phyloP scores from a whole-genome alignment of 2,329 filamentous ascomycete genomes.

The Monosporascus ibericus region DNA sequence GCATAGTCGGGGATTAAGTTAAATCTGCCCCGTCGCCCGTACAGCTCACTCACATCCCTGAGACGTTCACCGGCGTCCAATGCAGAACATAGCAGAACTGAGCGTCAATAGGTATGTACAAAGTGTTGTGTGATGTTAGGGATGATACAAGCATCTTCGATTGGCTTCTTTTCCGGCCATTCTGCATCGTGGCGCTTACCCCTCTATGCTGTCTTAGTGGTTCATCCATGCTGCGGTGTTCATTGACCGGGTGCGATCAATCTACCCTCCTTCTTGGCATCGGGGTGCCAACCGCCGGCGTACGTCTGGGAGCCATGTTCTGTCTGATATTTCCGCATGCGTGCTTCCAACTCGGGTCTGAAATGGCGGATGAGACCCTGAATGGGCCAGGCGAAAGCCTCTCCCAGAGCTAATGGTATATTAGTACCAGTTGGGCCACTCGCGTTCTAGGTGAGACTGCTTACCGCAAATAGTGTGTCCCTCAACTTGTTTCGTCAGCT shows the following conservation, averaged over 20 bases:
- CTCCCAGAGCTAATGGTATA: conserved; percentile 63
- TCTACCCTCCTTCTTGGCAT: conserved; percentile 70
- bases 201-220: conserved; percentile 3
- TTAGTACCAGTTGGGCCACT: conserved; percentile 20
- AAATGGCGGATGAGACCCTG: conserved; percentile 98
- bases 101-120: conserved; percentile 15
- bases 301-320: conserved; percentile 67
- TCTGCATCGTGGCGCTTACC: conserved; percentile 6
- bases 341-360: conserved; percentile 87
- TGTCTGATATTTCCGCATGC: conserved; percentile 75
- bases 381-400: conserved; percentile 97
- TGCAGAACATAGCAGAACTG: neutral
- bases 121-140: conserved; percentile 10
- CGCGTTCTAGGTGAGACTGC: conserved; percentile 25
- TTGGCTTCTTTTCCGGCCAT: conserved; percentile 3
- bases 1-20: too few species aligned
- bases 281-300: conserved; percentile 82
- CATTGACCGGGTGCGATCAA: conserved; percentile 89
- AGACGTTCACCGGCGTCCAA: too few species aligned
- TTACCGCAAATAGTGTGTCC: conserved; percentile 96
- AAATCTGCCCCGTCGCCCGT: too few species aligned
- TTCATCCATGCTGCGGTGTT: conserved; percentile 16
- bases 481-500: conserved; percentile 98
- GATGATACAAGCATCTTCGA: conserved; percentile 7
- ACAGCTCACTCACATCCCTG: too few species aligned